Evolutionary conservation across 345 rosid genomes (phyloP), one percentile per base, ranked within the genome.

Genomic region (Eucalyptus tenuipes): DNA sequence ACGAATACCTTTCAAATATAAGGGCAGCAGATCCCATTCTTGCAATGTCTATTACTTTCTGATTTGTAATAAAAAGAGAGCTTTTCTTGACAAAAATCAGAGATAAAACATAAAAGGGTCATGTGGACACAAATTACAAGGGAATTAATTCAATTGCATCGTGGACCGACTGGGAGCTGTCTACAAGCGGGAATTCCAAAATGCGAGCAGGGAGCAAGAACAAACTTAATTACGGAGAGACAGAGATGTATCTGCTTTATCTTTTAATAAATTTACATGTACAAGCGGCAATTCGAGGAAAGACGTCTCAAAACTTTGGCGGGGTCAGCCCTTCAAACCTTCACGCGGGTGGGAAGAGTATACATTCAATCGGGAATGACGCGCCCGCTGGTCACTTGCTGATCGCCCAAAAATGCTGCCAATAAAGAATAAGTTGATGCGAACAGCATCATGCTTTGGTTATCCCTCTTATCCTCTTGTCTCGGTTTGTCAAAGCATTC

Each of bases 401-500:
- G 81, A 71, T 71, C 81, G 18, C 22, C 81, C 81, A 37, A 10
- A 71, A 71, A 7, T 3, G 81, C 18, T 33, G 25, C 81, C 81
- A 22, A 37, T 3, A 71, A 71, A 10, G 45, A 71, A 17, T 37
- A 37, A 33, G 81, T 71, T 18, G 45, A 10, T 37, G 45, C 47
- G 52, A 84, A 44, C 86, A 47, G 6, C 53, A 84, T 84, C 86
- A 85, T 85, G 12, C 33, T 85, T n/a, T 45, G 53, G 40, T 89
- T 44, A 68, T 92, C 92, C 68, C 89, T 92, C 27, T 71, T 71
- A 37, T 71, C 45, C 45, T 71, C 82, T 71, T 71, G 82, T 71
- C 82, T 91, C 89, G 93, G 48, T 86, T 89, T 86, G 91, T 84
- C 87, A 92, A 86, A 55, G 92, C 92, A 87, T 93, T 94, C 92